A percentile compares a stretch with the other conserved stretches of the same genome.
These are phyloP conservation scores for Annona cherimola DNA, from an alignment of 164 flowering plant species.

Conservation along the genomic window DNA sequence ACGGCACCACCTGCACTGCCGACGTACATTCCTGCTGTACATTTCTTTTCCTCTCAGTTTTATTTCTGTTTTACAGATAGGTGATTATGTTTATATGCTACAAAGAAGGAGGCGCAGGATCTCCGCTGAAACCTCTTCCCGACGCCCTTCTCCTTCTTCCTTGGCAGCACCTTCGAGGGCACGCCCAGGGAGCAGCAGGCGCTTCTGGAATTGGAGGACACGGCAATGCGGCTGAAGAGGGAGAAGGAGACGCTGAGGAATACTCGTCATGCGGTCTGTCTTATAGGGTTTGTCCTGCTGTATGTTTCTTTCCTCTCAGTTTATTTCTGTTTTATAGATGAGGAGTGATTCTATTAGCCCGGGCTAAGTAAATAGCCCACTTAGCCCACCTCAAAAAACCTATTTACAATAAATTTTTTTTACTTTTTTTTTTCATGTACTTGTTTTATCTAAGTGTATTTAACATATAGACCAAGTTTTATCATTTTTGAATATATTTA, in stretches of 20 bases:
- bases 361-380: no score
- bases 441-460: no score
- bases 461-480: no score
- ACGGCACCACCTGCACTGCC: conserved; percentile 62
- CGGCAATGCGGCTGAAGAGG: conserved; percentile 73
- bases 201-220: conserved; percentile 84
- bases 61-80: background rate
- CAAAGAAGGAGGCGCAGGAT: conserved; percentile 79
- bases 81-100: background rate
- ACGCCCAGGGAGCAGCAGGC: conserved; percentile 98
- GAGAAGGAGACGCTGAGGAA: conserved; percentile 92
- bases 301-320: background rate
- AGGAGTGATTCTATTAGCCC: no score
- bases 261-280: conserved; percentile 26
- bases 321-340: background rate
- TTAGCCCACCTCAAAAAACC: no score
- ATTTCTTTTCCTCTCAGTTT: background rate
- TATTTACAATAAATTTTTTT: no score
- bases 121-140: conserved; percentile 80
- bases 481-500: no score
- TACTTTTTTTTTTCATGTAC: no score
- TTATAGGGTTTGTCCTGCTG: background rate
- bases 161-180: conserved; percentile 93
- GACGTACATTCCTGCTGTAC: conserved; percentile 59
- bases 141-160: conserved; percentile 93